These are phyloP conservation scores for Boletus vermiculosoides DNA, from an alignment of 768 basidiomycete genomes.

Conservation along the genomic window DNA sequence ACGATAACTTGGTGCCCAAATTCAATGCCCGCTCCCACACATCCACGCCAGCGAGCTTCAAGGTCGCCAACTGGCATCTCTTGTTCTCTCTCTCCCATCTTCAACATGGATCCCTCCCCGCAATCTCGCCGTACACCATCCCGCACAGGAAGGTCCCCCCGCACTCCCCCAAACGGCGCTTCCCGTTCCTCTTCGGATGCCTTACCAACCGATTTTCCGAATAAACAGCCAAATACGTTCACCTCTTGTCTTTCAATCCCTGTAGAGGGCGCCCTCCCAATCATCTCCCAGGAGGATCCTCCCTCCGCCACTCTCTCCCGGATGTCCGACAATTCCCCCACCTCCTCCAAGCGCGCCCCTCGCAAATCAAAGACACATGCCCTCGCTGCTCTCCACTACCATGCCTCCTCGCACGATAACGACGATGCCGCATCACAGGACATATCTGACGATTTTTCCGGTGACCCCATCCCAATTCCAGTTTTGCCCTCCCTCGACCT, in stretches of 20 bases:
- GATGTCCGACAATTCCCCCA: constrained; percentile 35
- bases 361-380: constrained; percentile 92
- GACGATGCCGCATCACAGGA: constrained; percentile 47
- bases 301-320: constrained; percentile 34
- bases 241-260: constrained; percentile 71
- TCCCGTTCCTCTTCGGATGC: constrained; percentile 40
- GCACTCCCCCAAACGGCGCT: constrained; percentile 46
- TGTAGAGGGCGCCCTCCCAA: constrained; percentile 70
- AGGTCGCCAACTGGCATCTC: constrained; percentile 6
- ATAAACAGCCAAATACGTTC: constrained; percentile 48
- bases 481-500: constrained; percentile 65
- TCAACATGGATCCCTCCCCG: constrained; percentile 37
- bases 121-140: constrained; percentile 59
- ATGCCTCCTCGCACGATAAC: constrained; percentile 53
- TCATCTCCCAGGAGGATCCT: constrained; percentile 49
- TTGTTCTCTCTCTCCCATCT: constrained; percentile 40
- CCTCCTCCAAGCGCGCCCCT: constrained; percentile 66
- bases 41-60: constrained; percentile 30
- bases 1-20: constrained; percentile 41
- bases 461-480: constrained; percentile 56
- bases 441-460: constrained; percentile 45
- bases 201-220: constrained; percentile 51
- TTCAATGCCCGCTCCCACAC: constrained; percentile 42
- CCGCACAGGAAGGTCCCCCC: constrained; percentile 62
- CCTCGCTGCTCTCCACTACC: constrained; percentile 71